These are phyloP conservation scores for Naganishia sp. DNA, from an alignment of 1,284 basidiomycete genomes.

Conservation along the genomic window DNA sequence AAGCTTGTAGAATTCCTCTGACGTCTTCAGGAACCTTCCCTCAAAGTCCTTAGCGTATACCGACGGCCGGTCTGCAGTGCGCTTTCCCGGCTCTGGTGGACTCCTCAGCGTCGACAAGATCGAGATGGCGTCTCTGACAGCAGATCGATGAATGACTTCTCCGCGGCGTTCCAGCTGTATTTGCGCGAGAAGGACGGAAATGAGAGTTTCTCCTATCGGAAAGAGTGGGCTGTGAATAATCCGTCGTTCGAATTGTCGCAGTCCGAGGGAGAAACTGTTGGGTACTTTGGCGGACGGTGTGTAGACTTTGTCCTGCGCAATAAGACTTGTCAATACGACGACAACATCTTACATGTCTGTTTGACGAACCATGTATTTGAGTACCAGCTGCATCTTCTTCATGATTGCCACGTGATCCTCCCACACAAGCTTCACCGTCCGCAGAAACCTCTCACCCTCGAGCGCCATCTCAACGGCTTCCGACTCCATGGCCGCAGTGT, in stretches of 20 bases:
- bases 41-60: constrained; percentile 88
- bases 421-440: constrained; percentile 83
- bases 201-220: constrained; percentile 80
- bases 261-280: constrained; percentile 77
- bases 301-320: constrained; percentile 82
- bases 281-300: constrained; percentile 71
- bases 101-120: constrained; percentile 63
- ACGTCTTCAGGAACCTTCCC: constrained; percentile 75
- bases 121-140: constrained; percentile 85
- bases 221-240: constrained; percentile 66
- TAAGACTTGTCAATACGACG: constrained; percentile 8
- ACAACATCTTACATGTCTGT: constrained; percentile 1
- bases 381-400: constrained; percentile 82
- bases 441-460: constrained; percentile 82
- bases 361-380: constrained; percentile 87
- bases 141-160: constrained; percentile 84
- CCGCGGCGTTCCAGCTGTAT: constrained; percentile 91
- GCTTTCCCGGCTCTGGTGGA: constrained; percentile 58
- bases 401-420: constrained; percentile 90
- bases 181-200: constrained; percentile 78
- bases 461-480: constrained; percentile 50
- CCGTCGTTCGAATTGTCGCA: constrained; percentile 78
- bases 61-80: constrained; percentile 55
- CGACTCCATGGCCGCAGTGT: constrained; percentile 61
- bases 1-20: constrained; percentile 72